These are phyloP conservation scores for Cercospora berteroae DNA, from an alignment of 2,329 filamentous ascomycete genomes.

Conservation along the genomic window DNA sequence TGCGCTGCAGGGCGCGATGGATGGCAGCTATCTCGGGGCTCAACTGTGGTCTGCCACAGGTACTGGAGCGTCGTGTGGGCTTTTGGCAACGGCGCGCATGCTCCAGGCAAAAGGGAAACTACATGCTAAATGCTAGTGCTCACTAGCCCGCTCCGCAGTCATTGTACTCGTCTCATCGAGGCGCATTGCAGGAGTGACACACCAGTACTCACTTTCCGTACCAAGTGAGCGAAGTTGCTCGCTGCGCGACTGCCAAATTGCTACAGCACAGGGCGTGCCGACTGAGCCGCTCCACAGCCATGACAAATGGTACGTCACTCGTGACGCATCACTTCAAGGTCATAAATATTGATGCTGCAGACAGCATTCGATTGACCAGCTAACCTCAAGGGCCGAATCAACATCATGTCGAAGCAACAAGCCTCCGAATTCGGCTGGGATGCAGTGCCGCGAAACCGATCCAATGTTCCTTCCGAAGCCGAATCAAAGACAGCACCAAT, in stretches of 20 bases:
- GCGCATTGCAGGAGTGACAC: background rate
- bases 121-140: conserved; percentile 1
- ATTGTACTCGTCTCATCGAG: background rate
- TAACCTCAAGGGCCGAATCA: background rate
- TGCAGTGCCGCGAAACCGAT: conserved; percentile 27
- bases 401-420: background rate
- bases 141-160: background rate
- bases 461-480: conserved; percentile 24
- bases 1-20: conserved; percentile 43
- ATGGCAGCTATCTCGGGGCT: conserved; percentile 44
- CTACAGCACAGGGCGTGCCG: background rate
- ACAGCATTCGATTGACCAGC: background rate
- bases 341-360: background rate
- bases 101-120: conserved; percentile 28
- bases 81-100: conserved; percentile 29
- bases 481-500: conserved; percentile 14
- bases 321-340: background rate
- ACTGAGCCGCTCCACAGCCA: background rate
- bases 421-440: conserved; percentile 18
- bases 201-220: background rate
- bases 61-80: conserved; percentile 18
- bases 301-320: background rate
- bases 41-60: conserved; percentile 44
- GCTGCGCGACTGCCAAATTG: background rate
- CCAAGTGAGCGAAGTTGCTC: background rate